Base-by-base conservation (phyloP, 768 basidiomycete genomes). In the Strobilomyces dryophilus region DNA sequence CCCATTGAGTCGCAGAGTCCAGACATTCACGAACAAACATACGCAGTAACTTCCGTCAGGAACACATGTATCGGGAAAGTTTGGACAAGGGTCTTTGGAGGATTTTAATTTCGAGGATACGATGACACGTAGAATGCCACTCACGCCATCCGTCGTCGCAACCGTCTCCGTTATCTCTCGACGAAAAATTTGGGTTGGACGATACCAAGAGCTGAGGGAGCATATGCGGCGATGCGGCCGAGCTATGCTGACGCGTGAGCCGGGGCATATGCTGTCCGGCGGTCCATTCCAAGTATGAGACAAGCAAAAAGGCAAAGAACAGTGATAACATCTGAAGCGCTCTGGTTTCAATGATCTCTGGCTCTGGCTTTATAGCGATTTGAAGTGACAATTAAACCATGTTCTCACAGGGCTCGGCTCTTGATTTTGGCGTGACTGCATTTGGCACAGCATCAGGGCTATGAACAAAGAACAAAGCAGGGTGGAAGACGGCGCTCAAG, bases 21-120 rank as follows among this genome's bases (percentile, higher is more conserved):
- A 3, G 20, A 14, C 15, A 11, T 2, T 27, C 3, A 4, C 20
- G 7, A 14, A 14, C 11, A 20, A 12, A 39, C 59, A 32, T 61
- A 66, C 65, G 24, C 65, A 67, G 20, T 27, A 59, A 45, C 39
- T 52, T 24, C 63, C 63, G 24, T 40, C 43, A 1, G 49, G 61
- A 17, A 53, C 63, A 21, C 65, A 66, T 29, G 26, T 5, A 11
- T 47, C 2, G 12, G 65, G 58, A 27, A 34, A 63, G 52, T 59
- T 63, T 10, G 59, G 7, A 18, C 65, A 66, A 27, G 46, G n/a
- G 3, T 55, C 65, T 66, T 10, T n/a, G 20, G 5, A 10, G 21
- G 27, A 34, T 37, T 42, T 26, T 12, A 39, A 2, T n/a, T 20
- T 58, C 29, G 34, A 15, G 11, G 34, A 40, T 11, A 17, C 1